Evolutionary conservation across 805 yeast species (phyloP).

Genomic region (Middelhovenomyces tepae): DNA sequence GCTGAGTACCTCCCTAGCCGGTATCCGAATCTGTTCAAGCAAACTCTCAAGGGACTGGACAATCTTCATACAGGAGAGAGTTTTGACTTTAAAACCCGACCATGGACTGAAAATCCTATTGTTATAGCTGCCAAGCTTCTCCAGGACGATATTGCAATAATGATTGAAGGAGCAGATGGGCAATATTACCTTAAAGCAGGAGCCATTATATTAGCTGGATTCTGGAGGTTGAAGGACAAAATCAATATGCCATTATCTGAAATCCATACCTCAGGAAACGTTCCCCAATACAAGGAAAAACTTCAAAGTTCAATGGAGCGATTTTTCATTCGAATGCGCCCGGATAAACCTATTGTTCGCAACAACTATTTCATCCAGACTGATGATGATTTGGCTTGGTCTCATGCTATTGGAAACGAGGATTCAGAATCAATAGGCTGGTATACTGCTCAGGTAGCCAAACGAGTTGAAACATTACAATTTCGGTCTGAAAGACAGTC

Average conservation of each 20-base stretch:
- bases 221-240: conserved; percentile 61
- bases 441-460: conserved; percentile 51
- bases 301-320: conserved; percentile 57
- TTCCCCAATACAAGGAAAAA: conserved; percentile 53
- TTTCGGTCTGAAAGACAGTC: conserved; percentile 61
- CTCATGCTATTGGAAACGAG: conserved; percentile 54
- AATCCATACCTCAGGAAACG: conserved; percentile 60
- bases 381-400: conserved; percentile 57
- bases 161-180: conserved; percentile 53
- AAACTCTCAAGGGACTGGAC: conserved; percentile 39
- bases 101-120: conserved; percentile 42
- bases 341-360: conserved; percentile 57
- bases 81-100: conserved; percentile 25
- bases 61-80: conserved; percentile 47
- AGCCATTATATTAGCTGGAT: conserved; percentile 53
- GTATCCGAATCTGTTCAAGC: conserved; percentile 46
- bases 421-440: conserved; percentile 46
- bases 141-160: conserved; percentile 61
- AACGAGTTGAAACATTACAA: conserved; percentile 37
- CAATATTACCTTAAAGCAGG: conserved; percentile 51
- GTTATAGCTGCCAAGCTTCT: conserved; percentile 46
- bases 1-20: conserved; percentile 45
- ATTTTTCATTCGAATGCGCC: conserved; percentile 47
- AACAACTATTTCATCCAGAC: conserved; percentile 56
- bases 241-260: conserved; percentile 43